A percentile compares a stretch with the other conserved stretches of the same genome.
Conservation (phyloP, 139 green algal genomes). For the Trebouxia sp. region DNA sequence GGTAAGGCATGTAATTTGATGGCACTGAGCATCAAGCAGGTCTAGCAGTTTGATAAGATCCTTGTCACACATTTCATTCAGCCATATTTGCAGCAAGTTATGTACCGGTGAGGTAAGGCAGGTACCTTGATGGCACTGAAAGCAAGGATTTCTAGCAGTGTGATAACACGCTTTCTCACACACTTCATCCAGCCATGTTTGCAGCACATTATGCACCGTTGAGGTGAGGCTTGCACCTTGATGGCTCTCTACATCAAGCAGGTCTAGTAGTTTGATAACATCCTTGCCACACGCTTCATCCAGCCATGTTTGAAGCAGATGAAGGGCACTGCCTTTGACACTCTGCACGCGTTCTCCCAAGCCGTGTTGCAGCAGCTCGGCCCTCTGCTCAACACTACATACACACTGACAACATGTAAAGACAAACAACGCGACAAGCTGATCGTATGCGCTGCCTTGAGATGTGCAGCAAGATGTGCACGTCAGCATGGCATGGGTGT, state of each 20-base stretch:
- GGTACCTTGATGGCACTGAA: no score
- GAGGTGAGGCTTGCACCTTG: slow-evolving; percentile 16
- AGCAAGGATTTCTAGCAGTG: no score
- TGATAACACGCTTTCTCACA: not conserved
- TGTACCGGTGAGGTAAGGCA: no score
- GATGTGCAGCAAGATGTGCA: no score
- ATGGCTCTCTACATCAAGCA: slow-evolving; percentile 46
- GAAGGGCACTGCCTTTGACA: slow-evolving; percentile 23
- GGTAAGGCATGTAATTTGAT: no score
- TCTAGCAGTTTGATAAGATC: not conserved
- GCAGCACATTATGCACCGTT: no score
- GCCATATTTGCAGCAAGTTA: no score
- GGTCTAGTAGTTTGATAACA: slow-evolving; percentile 40
- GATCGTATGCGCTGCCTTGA: no score
- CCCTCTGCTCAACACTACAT: slow-evolving; percentile 29
- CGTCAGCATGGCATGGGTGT: no score
- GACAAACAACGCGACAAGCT: no score
- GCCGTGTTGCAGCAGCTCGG: slow-evolving; percentile 47
- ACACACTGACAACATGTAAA: not conserved
- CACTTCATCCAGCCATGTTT: no score
- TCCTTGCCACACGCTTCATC: slow-evolving; percentile 44
- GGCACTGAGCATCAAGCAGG: no score
- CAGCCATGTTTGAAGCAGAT: slow-evolving; percentile 55
- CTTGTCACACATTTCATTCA: not conserved
- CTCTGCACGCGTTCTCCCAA: slow-evolving; percentile 48